Conservation (phyloP, 345 rosid species). For the Eucalyptus victrix region DNA sequence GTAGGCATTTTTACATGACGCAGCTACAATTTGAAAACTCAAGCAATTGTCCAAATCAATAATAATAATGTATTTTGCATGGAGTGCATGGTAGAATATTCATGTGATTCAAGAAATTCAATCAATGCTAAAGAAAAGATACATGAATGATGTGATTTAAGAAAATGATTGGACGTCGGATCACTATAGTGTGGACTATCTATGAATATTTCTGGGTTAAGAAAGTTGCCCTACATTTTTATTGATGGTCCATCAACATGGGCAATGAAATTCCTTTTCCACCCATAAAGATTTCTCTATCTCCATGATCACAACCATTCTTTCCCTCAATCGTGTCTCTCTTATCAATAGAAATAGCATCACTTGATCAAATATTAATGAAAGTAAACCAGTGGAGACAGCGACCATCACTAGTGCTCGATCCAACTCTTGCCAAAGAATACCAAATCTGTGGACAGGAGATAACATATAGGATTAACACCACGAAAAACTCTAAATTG, state of each 20-base stretch:
- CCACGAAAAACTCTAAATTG: accelerated
- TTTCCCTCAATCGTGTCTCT: neutral
- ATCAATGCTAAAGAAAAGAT: neutral
- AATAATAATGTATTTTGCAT: neutral
- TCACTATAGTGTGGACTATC: neutral
- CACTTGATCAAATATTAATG: neutral
- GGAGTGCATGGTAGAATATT: neutral
- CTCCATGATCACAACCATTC: neutral
- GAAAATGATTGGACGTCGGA: neutral
- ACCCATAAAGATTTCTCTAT: neutral
- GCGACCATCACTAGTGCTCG: neutral
- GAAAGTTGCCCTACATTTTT: neutral
- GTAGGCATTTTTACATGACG: neutral
- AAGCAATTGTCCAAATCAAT: neutral
- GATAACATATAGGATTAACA: too few species aligned
- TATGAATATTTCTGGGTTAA: neutral
- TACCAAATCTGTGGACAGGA: neutral
- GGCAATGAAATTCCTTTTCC: neutral
- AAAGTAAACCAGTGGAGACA: neutral
- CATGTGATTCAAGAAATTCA: neutral
- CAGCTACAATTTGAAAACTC: neutral
- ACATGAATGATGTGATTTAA: neutral
- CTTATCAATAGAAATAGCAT: neutral
- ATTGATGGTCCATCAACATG: neutral
- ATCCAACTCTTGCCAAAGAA: accelerated